phyloP scores from a whole-genome alignment of 1,284 basidiomycete genomes.

The Salmacisia buchloeana region DNA sequence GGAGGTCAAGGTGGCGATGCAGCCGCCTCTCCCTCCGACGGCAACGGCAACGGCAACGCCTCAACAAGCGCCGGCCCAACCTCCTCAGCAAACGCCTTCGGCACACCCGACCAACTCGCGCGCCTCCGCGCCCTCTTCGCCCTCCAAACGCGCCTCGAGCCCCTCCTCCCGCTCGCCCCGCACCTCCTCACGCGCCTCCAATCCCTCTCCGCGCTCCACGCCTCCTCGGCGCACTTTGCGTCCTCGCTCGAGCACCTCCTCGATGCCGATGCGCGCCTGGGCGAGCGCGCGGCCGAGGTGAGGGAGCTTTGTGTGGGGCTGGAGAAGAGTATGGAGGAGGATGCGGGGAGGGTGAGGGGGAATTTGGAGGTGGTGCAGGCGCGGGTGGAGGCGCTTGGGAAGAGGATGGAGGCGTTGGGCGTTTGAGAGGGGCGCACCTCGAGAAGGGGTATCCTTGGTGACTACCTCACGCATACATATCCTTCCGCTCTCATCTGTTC shows the following conservation, averaged over 20 bases:
- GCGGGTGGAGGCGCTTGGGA: slow-evolving; percentile 68
- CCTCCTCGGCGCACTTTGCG: slow-evolving; percentile 68
- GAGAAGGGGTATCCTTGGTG: too few relatives aligned
- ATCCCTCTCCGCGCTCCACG: slow-evolving; percentile 75
- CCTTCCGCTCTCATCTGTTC: too few relatives aligned
- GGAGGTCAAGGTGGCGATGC: neutral
- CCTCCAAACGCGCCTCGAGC: slow-evolving; percentile 73
- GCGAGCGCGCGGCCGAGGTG: slow-evolving; percentile 65
- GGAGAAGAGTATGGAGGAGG: slow-evolving; percentile 60
- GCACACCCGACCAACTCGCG: slow-evolving; percentile 25
- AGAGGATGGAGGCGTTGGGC: slow-evolving; percentile 56
- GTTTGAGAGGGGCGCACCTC: too few relatives aligned
- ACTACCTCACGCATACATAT: too few relatives aligned
- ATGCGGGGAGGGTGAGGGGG: slow-evolving; percentile 52
- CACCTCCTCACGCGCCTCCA: slow-evolving; percentile 81
- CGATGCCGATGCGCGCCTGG: slow-evolving; percentile 63
- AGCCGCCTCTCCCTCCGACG: too few relatives aligned
- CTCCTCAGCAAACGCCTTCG: slow-evolving; percentile 14
- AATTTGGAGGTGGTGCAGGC: slow-evolving; percentile 61
- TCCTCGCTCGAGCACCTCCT: slow-evolving; percentile 63
- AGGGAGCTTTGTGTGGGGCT: slow-evolving; percentile 61
- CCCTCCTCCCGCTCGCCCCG: slow-evolving; percentile 80
- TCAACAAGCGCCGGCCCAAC: slow-evolving; percentile 37
- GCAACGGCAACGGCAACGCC: slow-evolving; percentile 11
- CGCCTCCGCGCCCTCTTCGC: slow-evolving; percentile 56